phyloP scores from a whole-genome alignment of 176 grass and related monocot species.

The Areca catechu region DNA sequence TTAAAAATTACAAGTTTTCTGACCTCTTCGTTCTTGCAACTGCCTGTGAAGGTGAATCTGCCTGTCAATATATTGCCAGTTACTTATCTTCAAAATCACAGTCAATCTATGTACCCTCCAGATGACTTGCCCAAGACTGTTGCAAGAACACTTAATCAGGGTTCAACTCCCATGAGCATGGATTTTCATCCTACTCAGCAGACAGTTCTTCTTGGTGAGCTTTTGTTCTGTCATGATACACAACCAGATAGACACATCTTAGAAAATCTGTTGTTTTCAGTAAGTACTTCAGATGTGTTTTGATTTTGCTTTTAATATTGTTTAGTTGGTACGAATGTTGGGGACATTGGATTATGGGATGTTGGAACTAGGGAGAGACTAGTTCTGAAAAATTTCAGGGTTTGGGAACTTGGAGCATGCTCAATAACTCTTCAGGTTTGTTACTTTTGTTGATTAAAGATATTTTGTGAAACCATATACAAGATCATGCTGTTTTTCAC shows the following conservation, averaged over 20 bases:
- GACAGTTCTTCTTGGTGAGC: constrained; percentile 83
- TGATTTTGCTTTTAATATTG: constrained; percentile 1
- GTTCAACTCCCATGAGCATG: constrained; percentile 93
- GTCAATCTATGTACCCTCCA: constrained; percentile 38
- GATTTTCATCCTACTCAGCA: constrained; percentile 97
- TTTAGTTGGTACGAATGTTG: constrained; percentile 95
- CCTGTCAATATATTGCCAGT: constrained; percentile 71
- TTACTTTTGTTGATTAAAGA: not conserved
- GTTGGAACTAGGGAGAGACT: constrained; percentile 86
- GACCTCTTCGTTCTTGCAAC: constrained; percentile 12
- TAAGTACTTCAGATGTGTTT: not conserved
- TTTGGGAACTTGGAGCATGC: constrained; percentile 86
- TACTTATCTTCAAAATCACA: constrained; percentile 79
- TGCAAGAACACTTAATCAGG: constrained; percentile 60
- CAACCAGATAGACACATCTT: too few relatives aligned
- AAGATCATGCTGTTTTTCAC: too few relatives aligned
- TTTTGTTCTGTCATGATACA: not conserved
- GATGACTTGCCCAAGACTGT: constrained; percentile 93
- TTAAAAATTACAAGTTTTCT: not conserved
- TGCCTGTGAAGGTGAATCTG: constrained; percentile 67
- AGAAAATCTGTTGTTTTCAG: too few relatives aligned
- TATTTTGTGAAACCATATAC: not conserved
- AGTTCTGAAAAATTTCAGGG: constrained; percentile 76
- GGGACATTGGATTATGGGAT: constrained; percentile 97
- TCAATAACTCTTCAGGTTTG: constrained; percentile 76